A percentile compares a stretch with the other conserved stretches of the same genome.
These are phyloP conservation scores for Helicostylum pulchrum DNA, from an alignment of 192 early-diverging fungal genomes.

Conservation along the genomic window DNA sequence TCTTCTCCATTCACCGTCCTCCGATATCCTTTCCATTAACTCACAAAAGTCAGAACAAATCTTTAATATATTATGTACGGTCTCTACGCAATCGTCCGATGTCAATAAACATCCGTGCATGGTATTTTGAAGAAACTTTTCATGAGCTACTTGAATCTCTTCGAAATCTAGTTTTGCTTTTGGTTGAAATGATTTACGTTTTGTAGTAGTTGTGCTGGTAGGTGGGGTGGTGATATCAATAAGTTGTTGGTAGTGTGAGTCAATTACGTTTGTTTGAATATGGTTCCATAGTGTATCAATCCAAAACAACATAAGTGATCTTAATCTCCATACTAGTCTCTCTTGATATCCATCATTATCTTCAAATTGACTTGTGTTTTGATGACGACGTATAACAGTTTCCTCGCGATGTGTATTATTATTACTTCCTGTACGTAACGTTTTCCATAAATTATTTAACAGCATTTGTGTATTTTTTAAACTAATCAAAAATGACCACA, in stretches of 20 bases:
- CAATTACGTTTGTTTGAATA: conserved; percentile 47
- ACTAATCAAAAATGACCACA: conserved; percentile 61
- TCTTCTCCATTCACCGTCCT: conserved; percentile 22
- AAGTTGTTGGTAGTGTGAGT: conserved; percentile 14
- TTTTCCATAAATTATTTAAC: conserved; percentile 44
- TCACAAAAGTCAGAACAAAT: conserved; percentile 27
- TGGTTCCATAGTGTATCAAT: conserved; percentile 69
- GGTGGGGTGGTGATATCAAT: conserved; percentile 1
- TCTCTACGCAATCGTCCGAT: conserved; percentile 21
- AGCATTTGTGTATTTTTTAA: conserved; percentile 55
- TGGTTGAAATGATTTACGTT: not conserved
- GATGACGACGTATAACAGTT: not conserved
- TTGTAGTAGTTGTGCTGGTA: not conserved
- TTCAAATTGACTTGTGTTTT: not conserved
- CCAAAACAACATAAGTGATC: conserved; percentile 65
- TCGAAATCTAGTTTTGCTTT: conserved; percentile 37
- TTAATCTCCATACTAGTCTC: conserved; percentile 49
- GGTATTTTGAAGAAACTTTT: conserved; percentile 28
- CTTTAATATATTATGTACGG: conserved; percentile 21
- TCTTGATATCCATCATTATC: conserved; percentile 22
- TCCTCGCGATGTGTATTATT: conserved; percentile 17
- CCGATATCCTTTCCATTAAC: conserved; percentile 18
- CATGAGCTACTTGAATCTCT: conserved; percentile 37
- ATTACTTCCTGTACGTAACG: not conserved
- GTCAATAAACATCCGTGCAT: conserved; percentile 38